These are phyloP conservation scores for Salix exigua DNA, from an alignment of 345 rosid species.

Conservation along the genomic window DNA sequence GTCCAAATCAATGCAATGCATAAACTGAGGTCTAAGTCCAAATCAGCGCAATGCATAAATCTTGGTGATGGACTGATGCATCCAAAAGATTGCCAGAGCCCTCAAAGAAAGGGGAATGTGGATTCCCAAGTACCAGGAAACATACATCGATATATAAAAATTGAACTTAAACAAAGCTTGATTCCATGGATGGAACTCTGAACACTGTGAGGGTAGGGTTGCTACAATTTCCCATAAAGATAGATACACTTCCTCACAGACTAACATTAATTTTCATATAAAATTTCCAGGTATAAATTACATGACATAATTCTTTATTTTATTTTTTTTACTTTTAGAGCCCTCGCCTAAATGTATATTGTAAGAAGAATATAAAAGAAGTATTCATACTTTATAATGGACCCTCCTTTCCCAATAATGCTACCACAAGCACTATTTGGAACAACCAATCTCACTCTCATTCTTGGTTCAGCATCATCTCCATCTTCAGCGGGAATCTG, in stretches of 20 bases:
- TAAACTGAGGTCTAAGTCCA: neutral
- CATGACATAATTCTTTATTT: neutral
- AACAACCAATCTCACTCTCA: slow-evolving; percentile 84
- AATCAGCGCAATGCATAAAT: neutral
- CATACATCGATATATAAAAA: neutral
- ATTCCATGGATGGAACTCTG: neutral
- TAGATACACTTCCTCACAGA: neutral
- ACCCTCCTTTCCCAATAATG: slow-evolving; percentile 98
- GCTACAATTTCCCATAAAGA: neutral
- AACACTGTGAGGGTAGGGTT: neutral
- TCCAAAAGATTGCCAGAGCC: neutral
- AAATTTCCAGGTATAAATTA: neutral
- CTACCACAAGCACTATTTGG: slow-evolving; percentile 97
- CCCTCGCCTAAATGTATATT: neutral
- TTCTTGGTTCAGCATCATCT: slow-evolving; percentile 71
- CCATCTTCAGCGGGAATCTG: slow-evolving; percentile 79
- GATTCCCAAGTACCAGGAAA: neutral
- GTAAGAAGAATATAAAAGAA: slow-evolving; percentile 12
- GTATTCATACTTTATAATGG: slow-evolving; percentile 78
- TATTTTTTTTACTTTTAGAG: neutral
- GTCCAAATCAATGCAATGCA: too few relatives aligned
- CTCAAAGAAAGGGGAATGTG: neutral
- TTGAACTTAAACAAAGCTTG: neutral
- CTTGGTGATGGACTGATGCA: neutral
- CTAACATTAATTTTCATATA: neutral